Evolutionary conservation across 2,329 filamentous ascomycete species (phyloP), one percentile per base, ranked within the genome.

Genomic region (Sarocladium brachiariae): DNA sequence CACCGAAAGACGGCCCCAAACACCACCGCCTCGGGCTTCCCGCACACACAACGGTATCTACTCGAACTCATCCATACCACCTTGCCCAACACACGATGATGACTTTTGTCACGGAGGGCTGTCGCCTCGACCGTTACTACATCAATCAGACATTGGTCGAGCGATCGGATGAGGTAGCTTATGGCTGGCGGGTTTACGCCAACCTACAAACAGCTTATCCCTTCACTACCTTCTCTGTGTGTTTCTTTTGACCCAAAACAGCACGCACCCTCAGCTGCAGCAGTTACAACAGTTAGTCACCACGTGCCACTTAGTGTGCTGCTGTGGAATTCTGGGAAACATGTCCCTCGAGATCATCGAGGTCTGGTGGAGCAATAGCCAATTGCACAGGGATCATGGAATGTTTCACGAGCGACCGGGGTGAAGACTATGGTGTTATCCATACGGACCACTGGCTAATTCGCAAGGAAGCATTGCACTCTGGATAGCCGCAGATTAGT

Each of bases 111-210:
- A 71, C 7, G 71, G 67, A 4, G 75, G 72, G 2, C 61, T 78
- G 4, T 75, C 76, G 18, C 75, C 77, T 2, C 71, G 74, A 8
- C 75, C 75, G 11, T 60, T 70, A 24, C 63, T 76, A 48, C 69
- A 68, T 51, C 64, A 69, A 51, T 70, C 69, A 10, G 70, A 74
- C 43, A 80, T 80, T 62, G 77, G 77, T 5, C 69, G 73, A 24
- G 77, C 77, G 2, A 73, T 80, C 50, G 76, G 76, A n/a, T 80
- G 68, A 75, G 52, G n/a, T n/a, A n/a, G n/a, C n/a, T n/a, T n/a
- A n/a, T n/a, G n/a, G n/a, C n/a, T n/a, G n/a, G n/a, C n/a, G n/a
- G n/a, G n/a, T n/a, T n/a, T n/a, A n/a, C n/a, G n/a, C n/a, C n/a
- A n/a, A n/a, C n/a, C n/a, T n/a, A n/a, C n/a, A n/a, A n/a, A n/a